Conservation (phyloP, 192 early-diverging fungal species). For the Diversispora epigaea region DNA sequence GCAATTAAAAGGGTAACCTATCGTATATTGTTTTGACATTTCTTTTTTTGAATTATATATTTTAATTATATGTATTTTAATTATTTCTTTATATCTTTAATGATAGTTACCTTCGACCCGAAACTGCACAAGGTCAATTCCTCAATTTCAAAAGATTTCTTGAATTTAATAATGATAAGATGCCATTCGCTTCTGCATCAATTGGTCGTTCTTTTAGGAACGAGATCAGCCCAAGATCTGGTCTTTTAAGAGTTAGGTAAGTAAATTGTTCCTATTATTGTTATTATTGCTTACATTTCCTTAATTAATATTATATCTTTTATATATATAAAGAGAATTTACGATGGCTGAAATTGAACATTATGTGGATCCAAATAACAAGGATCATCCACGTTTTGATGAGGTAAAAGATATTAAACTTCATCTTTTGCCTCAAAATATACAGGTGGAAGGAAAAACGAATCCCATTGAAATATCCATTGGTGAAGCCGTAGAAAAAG, state of each 20-base stretch:
- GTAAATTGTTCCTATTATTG: slow-evolving; percentile 12
- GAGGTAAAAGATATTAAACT: slow-evolving; percentile 78
- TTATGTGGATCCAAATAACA: slow-evolving; percentile 93
- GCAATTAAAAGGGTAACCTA: slow-evolving; percentile 74
- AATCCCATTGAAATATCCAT: slow-evolving; percentile 71
- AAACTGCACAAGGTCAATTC: slow-evolving; percentile 99
- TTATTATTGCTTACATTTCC: slow-evolving; percentile 9
- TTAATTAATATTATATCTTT: neutral
- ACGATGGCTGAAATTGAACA: slow-evolving; percentile 99
- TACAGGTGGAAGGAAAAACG: slow-evolving; percentile 78
- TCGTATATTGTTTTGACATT: neutral
- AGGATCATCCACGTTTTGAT: slow-evolving; percentile 89
- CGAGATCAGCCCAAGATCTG: slow-evolving; percentile 95
- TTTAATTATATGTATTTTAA: neutral
- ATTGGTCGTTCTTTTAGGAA: slow-evolving; percentile 99
- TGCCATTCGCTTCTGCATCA: slow-evolving; percentile 99
- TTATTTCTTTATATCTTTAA: neutral
- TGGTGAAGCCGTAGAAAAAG: slow-evolving; percentile 87
- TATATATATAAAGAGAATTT: slow-evolving; percentile 70
- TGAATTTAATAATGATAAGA: slow-evolving; percentile 96
- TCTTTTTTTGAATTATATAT: neutral
- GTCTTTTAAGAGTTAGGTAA: slow-evolving; percentile 90
- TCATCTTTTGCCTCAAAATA: slow-evolving; percentile 70
- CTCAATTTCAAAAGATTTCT: slow-evolving; percentile 95
- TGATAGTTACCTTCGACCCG: slow-evolving; percentile 86